A percentile compares a stretch with the other conserved stretches of the same genome.
Conservation (phyloP, 805 yeast genomes). For the Candida sphagnicola region DNA sequence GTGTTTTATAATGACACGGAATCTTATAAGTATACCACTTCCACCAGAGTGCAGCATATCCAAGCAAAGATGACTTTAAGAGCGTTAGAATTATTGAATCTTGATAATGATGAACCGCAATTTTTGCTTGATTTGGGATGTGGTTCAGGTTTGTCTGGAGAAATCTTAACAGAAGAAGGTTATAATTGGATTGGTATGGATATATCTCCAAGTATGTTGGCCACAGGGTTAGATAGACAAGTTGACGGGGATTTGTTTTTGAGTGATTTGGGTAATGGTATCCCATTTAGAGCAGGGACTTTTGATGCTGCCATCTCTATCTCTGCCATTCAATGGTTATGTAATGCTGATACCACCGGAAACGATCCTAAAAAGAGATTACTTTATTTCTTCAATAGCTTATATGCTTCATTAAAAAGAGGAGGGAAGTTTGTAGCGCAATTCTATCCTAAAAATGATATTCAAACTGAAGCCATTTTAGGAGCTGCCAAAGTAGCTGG, state of each 20-base stretch:
- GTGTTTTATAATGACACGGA: slow-evolving; percentile 89
- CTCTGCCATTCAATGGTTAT: slow-evolving; percentile 95
- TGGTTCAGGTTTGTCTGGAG: slow-evolving; percentile 96
- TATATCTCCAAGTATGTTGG: slow-evolving; percentile 93
- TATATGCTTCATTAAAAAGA: slow-evolving; percentile 79
- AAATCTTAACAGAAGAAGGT: slow-evolving; percentile 88
- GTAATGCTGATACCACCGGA: slow-evolving; percentile 84
- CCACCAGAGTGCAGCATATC: slow-evolving; percentile 96
- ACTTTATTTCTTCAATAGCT: slow-evolving; percentile 77
- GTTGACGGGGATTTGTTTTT: slow-evolving; percentile 90
- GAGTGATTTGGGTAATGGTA: slow-evolving; percentile 89
- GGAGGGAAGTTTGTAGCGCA: slow-evolving; percentile 98
- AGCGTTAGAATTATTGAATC: slow-evolving; percentile 80
- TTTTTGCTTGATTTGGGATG: slow-evolving; percentile 90
- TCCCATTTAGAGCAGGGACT: slow-evolving; percentile 93
- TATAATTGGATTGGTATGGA: slow-evolving; percentile 96
- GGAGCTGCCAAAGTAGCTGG: slow-evolving; percentile 91
- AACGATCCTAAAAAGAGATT: slow-evolving; percentile 83
- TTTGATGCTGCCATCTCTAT: slow-evolving; percentile 96
- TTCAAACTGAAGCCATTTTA: slow-evolving; percentile 72
- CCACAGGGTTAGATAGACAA: slow-evolving; percentile 87
- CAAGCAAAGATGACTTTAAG: slow-evolving; percentile 97
- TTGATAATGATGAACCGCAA: slow-evolving; percentile 57
- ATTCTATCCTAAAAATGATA: slow-evolving; percentile 90
- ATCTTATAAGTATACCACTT: slow-evolving; percentile 83